Evolutionary conservation across 495 filamentous ascomycete species (phyloP).

Genomic region (Xylaria castorea): DNA sequence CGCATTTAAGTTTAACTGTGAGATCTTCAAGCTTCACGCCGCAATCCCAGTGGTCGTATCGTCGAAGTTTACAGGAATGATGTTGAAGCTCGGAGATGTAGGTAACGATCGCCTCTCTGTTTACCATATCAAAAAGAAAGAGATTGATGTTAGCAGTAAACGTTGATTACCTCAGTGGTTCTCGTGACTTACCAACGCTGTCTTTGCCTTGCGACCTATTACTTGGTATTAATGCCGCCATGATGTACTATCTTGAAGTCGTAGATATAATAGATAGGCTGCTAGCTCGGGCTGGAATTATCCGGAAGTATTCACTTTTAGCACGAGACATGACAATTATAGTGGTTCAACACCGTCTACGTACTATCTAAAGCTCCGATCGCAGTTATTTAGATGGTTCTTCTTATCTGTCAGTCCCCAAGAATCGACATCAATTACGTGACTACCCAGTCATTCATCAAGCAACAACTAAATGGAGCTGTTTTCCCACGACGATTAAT

Average conservation of each 20-base stretch:
- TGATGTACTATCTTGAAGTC: neutral
- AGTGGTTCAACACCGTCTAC: neutral
- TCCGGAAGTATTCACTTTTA: neutral
- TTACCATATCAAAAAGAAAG: neutral
- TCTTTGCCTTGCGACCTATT: neutral
- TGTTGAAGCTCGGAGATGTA: slow-evolving; percentile 1
- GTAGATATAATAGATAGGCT: neutral
- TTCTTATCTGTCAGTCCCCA: neutral
- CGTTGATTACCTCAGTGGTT: neutral
- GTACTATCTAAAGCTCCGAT: neutral
- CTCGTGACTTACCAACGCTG: neutral
- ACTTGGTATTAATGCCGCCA: neutral
- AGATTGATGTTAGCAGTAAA: neutral
- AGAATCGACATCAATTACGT: neutral
- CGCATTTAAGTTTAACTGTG: neutral
- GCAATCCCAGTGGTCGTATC: neutral
- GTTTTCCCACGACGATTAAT: neutral
- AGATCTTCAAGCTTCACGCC: neutral
- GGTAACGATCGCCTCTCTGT: neutral
- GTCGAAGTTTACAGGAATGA: neutral
- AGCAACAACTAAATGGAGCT: neutral
- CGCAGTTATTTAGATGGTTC: neutral
- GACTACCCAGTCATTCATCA: neutral
- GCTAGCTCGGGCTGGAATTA: neutral
- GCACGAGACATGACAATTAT: neutral